Percentiles rank a stretch among this genome's conserved stretches.
Evolutionary conservation across 139 green algal species (phyloP).

Genomic region (Chlorella sp.): DNA sequence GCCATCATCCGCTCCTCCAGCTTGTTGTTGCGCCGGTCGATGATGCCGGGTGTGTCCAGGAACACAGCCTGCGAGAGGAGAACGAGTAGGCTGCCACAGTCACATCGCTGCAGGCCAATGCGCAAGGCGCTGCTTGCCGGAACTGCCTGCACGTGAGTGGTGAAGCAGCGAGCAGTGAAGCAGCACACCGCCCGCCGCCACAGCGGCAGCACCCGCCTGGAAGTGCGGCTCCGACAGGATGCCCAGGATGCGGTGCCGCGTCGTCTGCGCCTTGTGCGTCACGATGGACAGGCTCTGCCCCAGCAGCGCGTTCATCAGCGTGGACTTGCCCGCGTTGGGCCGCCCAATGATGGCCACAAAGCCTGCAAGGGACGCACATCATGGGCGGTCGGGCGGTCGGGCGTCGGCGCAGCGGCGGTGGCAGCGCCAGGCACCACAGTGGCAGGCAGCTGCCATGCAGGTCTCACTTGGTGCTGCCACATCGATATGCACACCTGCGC

Average conservation of each 20-base stretch:
- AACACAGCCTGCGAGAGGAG: constrained; percentile 82
- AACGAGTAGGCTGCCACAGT: background rate
- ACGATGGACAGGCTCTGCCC: constrained; percentile 96
- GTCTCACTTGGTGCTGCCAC: no score
- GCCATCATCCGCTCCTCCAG: constrained; percentile 96
- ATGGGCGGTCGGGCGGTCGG: background rate
- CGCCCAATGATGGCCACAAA: constrained; percentile 91
- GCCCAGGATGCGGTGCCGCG: constrained; percentile 92
- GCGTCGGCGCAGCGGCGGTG: background rate
- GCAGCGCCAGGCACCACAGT: background rate
- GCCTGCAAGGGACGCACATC: constrained; percentile 49
- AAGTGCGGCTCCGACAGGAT: constrained; percentile 67
- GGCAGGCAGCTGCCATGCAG: background rate
- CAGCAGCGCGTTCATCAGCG: constrained; percentile 94
- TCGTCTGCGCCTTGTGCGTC: constrained; percentile 94
- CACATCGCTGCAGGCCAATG: no score
- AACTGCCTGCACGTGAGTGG: no score
- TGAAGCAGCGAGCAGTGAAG: no score
- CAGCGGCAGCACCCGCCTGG: no score
- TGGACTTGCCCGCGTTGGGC: constrained; percentile 95
- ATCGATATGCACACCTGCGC: background rate
- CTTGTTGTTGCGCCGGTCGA: constrained; percentile 72
- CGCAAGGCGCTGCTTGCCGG: no score
- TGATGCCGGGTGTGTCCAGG: constrained; percentile 95
- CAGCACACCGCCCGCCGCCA: no score